phyloP scores from a whole-genome alignment of 441 rosid species.

The Erysimum pusillum region DNA sequence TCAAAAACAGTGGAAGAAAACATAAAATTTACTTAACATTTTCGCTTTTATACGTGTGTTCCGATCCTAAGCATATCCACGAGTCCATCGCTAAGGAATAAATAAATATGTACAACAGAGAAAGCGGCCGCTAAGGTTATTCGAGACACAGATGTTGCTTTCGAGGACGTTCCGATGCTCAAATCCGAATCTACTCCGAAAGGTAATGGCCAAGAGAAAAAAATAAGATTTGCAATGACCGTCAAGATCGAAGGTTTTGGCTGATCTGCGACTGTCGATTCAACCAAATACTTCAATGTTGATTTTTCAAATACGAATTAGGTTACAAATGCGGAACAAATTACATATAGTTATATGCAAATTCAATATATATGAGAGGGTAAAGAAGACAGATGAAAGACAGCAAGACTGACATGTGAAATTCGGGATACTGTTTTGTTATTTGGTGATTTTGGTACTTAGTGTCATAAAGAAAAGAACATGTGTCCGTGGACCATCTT shows the following conservation, averaged over 20 bases:
- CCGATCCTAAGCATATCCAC: background rate
- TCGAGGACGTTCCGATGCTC: background rate
- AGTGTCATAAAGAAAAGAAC: slow-evolving; percentile 12
- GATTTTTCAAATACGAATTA: background rate
- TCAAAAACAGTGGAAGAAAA: background rate
- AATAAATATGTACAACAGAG: background rate
- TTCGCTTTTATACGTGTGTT: background rate
- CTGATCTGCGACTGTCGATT: too few species aligned
- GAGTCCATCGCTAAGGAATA: background rate
- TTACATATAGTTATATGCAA: background rate
- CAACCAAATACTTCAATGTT: background rate
- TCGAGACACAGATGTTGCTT: background rate
- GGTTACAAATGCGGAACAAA: background rate
- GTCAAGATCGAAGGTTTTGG: background rate
- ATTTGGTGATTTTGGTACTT: slow-evolving; percentile 20
- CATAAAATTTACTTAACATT: background rate
- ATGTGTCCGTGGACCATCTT: slow-evolving; percentile 40
- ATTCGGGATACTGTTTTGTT: slow-evolving; percentile 13
- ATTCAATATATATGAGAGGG: background rate
- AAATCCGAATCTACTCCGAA: background rate
- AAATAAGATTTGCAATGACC: background rate
- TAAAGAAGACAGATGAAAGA: slow-evolving; percentile 10
- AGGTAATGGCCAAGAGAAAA: too few species aligned
- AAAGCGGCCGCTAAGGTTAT: background rate
- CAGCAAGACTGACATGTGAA: slow-evolving; percentile 40